phyloP scores from a whole-genome alignment of 768 basidiomycete genomes.

The Nevesoporus exiguus region DNA sequence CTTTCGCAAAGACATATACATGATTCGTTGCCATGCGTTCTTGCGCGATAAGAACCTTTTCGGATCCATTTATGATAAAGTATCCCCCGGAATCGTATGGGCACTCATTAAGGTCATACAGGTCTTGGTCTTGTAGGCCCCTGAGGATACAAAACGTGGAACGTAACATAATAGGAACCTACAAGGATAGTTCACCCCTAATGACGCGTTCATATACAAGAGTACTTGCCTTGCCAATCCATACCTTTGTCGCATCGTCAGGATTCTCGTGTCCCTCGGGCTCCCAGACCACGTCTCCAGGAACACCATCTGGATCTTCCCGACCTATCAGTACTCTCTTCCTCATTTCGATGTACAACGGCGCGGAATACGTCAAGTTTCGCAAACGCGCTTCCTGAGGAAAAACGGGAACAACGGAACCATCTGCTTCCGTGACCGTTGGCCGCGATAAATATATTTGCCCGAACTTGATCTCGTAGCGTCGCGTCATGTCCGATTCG shows the following conservation, averaged over 20 bases:
- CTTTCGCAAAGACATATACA: constrained; percentile 98
- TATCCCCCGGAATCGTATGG: constrained; percentile 99
- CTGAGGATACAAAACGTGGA: constrained; percentile 93
- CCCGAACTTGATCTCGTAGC: constrained; percentile 96
- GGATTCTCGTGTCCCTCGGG: constrained; percentile 60
- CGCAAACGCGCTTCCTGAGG: constrained; percentile 95
- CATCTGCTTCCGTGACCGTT: constrained; percentile 93
- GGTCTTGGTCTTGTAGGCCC: constrained; percentile 70
- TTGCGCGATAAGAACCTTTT: constrained; percentile 99
- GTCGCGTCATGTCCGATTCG: constrained; percentile 75
- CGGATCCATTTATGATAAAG: constrained; percentile 99
- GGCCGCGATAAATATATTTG: constrained; percentile 97
- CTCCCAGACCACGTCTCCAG: constrained; percentile 79
- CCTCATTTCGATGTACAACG: constrained; percentile 93
- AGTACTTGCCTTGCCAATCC: constrained; percentile 83
- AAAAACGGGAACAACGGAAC: constrained; percentile 88
- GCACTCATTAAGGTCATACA: constrained; percentile 94
- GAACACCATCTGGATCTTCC: constrained; percentile 75
- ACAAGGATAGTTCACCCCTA: constrained; percentile 9
- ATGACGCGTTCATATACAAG: constrained; percentile 2
- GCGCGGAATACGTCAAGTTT: constrained; percentile 95
- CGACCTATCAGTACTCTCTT: constrained; percentile 78
- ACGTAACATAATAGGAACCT: constrained; percentile 98
- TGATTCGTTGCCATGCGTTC: constrained; percentile 99
- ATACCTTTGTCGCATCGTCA: constrained; percentile 77